Conservation (phyloP, 2,329 filamentous ascomycete genomes). For the Orbilia javanica region DNA sequence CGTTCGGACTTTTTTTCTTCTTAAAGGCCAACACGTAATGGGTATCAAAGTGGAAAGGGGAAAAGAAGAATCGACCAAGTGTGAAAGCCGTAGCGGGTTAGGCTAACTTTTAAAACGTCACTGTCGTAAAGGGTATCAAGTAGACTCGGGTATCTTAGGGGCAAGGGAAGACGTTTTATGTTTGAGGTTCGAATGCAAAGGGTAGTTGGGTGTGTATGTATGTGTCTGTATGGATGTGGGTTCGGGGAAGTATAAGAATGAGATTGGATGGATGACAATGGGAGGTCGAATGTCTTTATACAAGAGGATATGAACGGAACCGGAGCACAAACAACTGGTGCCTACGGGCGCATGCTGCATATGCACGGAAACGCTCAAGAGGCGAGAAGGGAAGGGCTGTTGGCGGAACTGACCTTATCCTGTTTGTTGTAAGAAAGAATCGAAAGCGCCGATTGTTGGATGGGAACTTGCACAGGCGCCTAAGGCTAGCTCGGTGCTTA, state of each 20-base stretch:
- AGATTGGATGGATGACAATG: conserved; percentile 28
- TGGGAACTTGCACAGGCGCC: conserved; percentile 56
- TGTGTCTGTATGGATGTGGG: not conserved
- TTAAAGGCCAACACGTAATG: conserved; percentile 7
- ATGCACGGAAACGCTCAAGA: conserved; percentile 54
- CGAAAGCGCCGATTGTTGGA: conserved; percentile 55
- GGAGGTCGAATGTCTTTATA: conserved; percentile 56
- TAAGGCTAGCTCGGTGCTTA: conserved; percentile 58
- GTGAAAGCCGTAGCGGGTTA: conserved; percentile 19
- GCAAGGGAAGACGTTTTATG: not conserved
- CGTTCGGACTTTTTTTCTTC: conserved; percentile 8
- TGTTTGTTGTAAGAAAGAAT: conserved; percentile 46
- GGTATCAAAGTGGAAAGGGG: conserved; percentile 37
- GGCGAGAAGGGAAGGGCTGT: conserved; percentile 51
- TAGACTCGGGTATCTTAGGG: conserved; percentile 2
- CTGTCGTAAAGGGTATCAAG: conserved; percentile 53
- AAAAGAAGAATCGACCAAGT: conserved; percentile 20
- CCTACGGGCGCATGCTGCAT: conserved; percentile 43
- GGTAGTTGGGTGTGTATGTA: not conserved
- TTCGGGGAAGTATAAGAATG: conserved; percentile 31
- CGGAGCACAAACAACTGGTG: conserved; percentile 41
- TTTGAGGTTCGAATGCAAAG: conserved; percentile 20
- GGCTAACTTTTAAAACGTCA: conserved; percentile 54
- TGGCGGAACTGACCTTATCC: conserved; percentile 43
- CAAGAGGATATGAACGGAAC: conserved; percentile 27